Percentiles rank a stretch among this genome's conserved stretches.
These are phyloP conservation scores for Colletotrichum spinosum DNA, from an alignment of 2,329 filamentous ascomycete species.

Conservation along the genomic window DNA sequence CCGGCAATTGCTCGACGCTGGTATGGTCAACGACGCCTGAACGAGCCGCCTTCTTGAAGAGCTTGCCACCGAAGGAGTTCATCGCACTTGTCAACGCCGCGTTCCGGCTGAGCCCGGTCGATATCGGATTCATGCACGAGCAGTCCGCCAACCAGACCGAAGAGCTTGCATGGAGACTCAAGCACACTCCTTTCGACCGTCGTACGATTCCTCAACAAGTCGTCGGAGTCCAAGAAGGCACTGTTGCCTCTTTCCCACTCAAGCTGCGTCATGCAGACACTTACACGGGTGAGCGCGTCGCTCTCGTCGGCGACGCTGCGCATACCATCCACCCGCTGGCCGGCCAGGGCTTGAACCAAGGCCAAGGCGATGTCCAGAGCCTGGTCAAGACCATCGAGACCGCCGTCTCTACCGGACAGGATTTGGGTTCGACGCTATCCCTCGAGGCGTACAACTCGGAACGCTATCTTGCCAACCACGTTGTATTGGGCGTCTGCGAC, in stretches of 20 bases:
- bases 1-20: slow-evolving; percentile 83
- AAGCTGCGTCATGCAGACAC: slow-evolving; percentile 93
- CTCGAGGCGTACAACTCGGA: slow-evolving; percentile 86
- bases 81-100: slow-evolving; percentile 91
- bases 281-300: slow-evolving; percentile 90
- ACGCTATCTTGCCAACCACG: slow-evolving; percentile 84
- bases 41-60: slow-evolving; percentile 83
- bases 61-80: slow-evolving; percentile 78
- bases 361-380: slow-evolving; percentile 87
- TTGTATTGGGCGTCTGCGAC: slow-evolving; percentile 83
- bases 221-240: slow-evolving; percentile 79
- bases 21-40: slow-evolving; percentile 95
- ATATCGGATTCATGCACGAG: slow-evolving; percentile 86
- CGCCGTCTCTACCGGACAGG: slow-evolving; percentile 85
- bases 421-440: slow-evolving; percentile 82
- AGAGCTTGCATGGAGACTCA: slow-evolving; percentile 86
- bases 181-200: slow-evolving; percentile 71
- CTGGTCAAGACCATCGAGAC: slow-evolving; percentile 80
- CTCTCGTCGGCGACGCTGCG: slow-evolving; percentile 92
- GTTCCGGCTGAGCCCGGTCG: slow-evolving; percentile 83
- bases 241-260: slow-evolving; percentile 89
- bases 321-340: slow-evolving; percentile 96
- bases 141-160: slow-evolving; percentile 69
- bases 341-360: slow-evolving; percentile 94
- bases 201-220: slow-evolving; percentile 74